A percentile compares a stretch with the other conserved stretches of the same genome.
phyloP scores from a whole-genome alignment of 2,329 filamentous ascomycete genomes.

The Penicillium sp. region DNA sequence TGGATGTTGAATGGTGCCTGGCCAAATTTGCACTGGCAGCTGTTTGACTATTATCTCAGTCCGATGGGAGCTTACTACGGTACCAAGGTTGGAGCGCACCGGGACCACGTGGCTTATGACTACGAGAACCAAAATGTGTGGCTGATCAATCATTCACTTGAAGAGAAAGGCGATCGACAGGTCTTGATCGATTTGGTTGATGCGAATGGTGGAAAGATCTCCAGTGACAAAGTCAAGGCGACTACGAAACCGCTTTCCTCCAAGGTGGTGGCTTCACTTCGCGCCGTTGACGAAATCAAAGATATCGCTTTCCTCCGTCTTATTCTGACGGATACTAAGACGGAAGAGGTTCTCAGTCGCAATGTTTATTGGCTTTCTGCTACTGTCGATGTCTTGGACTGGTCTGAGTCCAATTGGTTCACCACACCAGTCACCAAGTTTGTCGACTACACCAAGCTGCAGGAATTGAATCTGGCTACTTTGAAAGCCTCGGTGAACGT shows the following conservation, averaged over 20 bases:
- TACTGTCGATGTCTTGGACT: slow-evolving; percentile 50
- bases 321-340: slow-evolving; percentile 38
- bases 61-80: slow-evolving; percentile 59
- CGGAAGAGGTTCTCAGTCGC: slow-evolving; percentile 44
- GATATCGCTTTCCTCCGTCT: slow-evolving; percentile 53
- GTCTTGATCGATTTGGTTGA: slow-evolving; percentile 52
- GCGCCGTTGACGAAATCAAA: slow-evolving; percentile 32
- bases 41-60: slow-evolving; percentile 61
- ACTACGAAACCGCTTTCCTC: slow-evolving; percentile 48
- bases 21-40: slow-evolving; percentile 62
- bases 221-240: slow-evolving; percentile 29
- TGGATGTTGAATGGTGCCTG: slow-evolving; percentile 67
- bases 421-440: slow-evolving; percentile 55
- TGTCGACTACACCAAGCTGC: slow-evolving; percentile 48
- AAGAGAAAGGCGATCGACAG: slow-evolving; percentile 39
- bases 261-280: slow-evolving; percentile 36
- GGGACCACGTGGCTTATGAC: slow-evolving; percentile 56
- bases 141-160: slow-evolving; percentile 54
- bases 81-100: slow-evolving; percentile 49
- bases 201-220: slow-evolving; percentile 45
- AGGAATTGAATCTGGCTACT: slow-evolving; percentile 37
- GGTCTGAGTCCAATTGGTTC: slow-evolving; percentile 57
- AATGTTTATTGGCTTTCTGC: slow-evolving; percentile 60
- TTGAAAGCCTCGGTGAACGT: slow-evolving; percentile 33
- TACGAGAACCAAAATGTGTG: slow-evolving; percentile 48